Base-by-base conservation (phyloP, 2,329 filamentous ascomycete species). In the Pseudogymnoascus sp. region DNA sequence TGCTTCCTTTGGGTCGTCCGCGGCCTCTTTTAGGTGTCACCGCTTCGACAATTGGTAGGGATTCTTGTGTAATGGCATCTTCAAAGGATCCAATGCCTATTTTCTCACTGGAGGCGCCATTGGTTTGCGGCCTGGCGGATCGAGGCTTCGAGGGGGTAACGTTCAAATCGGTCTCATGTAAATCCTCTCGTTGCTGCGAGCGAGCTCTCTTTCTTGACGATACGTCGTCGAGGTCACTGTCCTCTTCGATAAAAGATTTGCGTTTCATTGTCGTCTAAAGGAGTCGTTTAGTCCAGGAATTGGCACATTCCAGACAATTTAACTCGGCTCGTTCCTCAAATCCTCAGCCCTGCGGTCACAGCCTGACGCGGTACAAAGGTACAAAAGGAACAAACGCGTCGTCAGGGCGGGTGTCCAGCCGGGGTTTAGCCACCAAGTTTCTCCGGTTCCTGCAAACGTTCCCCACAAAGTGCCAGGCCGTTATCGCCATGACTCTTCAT, bases 401-500 rank as follows among this genome's bases (percentile, higher is more conserved):
- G 23, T 31, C 46, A 5, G 46, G 25, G 14, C 23, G 46, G 44
- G 14, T 50, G 44, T 31, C 44, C 8, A 28, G 44, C 46, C 46
- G 46, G 25, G 46, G 25, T 53, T 53, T 31, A 53, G 46, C 46
- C 46, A 21, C 14, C 46, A 53, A 16, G 46, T 53, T 53, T 31
- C 12, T 53, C 46, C 46, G 46, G 23, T 31, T 16, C 23, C 46
- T n/a, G 8, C 25, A 28, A 53, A 53, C 44, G 46, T 16, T 53
- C 46, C 46, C 46, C 46, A 53, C 46, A 53, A 53, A 53, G 46
- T 53, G 46, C 23, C 46, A 31, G 46, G 21, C 44, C 46, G 46
- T 53, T 53, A 53, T 53, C 46, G 25, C 46, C 46, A 53, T 53
- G 46, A 53, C 46, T 53, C 46, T 53, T 53, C 46, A 12, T 53